Conservation (phyloP, 768 basidiomycete species). For the Tulasnella sp. region DNA sequence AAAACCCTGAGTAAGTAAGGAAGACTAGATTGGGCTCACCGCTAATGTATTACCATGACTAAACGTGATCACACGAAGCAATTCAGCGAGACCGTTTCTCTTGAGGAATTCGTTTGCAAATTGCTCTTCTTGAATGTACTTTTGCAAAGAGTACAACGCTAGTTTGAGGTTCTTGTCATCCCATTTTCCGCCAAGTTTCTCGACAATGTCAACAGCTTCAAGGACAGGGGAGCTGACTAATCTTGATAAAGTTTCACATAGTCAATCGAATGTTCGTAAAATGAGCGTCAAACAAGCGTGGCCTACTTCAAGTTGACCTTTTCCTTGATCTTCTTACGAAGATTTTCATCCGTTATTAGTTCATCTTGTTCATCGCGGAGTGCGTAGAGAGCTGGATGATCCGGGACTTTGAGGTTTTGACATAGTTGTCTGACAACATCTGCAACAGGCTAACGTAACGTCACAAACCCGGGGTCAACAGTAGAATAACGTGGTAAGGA, state of each 20-base stretch:
- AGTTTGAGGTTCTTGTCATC: slow-evolving; percentile 51
- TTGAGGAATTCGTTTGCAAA: slow-evolving; percentile 69
- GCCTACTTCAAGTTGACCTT: slow-evolving; percentile 68
- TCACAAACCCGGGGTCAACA: not conserved
- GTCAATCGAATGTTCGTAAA: not conserved
- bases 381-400: slow-evolving; percentile 57
- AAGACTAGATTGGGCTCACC: slow-evolving; percentile 43
- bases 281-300: slow-evolving; percentile 9
- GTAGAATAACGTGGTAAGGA: not conserved
- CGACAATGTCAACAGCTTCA: slow-evolving; percentile 64
- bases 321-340: slow-evolving; percentile 65
- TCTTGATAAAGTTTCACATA: slow-evolving; percentile 28
- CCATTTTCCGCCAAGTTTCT: slow-evolving; percentile 47
- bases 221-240: slow-evolving; percentile 68
- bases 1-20: too few species aligned
- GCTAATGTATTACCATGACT: slow-evolving; percentile 76
- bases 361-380: slow-evolving; percentile 73
- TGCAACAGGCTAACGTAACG: slow-evolving; percentile 39
- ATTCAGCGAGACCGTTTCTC: slow-evolving; percentile 53
- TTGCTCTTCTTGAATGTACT: slow-evolving; percentile 73
- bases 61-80: slow-evolving; percentile 53
- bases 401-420: slow-evolving; percentile 64
- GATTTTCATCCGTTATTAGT: slow-evolving; percentile 75
- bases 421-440: slow-evolving; percentile 79
- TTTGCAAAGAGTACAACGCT: slow-evolving; percentile 66